Evolutionary conservation across 208 protist species (phyloP).

Genomic region (Histomonas meleagridis): DNA sequence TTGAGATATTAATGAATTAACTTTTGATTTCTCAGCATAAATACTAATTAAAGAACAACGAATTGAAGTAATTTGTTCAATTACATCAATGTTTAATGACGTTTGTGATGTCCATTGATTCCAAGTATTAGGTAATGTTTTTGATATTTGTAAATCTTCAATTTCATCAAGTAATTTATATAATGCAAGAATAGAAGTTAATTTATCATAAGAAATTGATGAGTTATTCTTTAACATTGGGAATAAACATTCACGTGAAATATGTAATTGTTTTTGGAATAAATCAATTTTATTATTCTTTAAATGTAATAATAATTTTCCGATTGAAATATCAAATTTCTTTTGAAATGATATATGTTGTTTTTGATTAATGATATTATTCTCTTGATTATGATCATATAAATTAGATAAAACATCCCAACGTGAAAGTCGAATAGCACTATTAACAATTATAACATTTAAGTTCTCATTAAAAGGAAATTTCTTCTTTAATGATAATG

Average conservation of each 20-base stretch:
- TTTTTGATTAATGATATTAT: neutral
- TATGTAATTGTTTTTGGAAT: neutral
- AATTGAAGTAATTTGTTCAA: neutral
- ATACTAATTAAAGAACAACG: neutral
- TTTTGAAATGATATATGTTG: neutral
- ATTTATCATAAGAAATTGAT: neutral
- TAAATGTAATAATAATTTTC: neutral
- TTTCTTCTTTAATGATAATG: neutral
- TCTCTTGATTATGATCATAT: neutral
- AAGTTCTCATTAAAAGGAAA: neutral
- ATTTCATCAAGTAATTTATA: neutral
- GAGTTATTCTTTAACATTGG: no score
- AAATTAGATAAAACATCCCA: neutral
- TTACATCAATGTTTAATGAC: neutral
- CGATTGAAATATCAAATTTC: neutral
- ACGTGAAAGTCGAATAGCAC: neutral
- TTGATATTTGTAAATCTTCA: neutral
- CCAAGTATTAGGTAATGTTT: neutral
- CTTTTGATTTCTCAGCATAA: neutral
- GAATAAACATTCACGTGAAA: neutral
- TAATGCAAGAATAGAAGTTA: neutral
- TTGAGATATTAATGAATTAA: neutral
- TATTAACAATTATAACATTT: neutral
- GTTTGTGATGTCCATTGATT: neutral
- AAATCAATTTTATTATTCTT: neutral